Evolutionary conservation across 257 asterid genomes (phyloP).

Genomic region (Cinchona pubescens): DNA sequence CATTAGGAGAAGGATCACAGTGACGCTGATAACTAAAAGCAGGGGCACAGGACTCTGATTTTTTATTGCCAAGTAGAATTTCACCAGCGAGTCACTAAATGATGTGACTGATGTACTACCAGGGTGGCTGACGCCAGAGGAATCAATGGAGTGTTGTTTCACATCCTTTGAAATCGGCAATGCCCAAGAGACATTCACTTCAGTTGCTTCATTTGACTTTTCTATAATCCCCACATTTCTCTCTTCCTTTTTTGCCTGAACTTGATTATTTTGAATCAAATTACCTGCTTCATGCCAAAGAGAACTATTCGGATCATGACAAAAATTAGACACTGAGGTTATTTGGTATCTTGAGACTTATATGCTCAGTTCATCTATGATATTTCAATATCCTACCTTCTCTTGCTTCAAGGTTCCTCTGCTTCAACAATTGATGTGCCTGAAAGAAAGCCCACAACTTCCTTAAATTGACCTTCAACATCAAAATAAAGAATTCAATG

Average conservation of each 20-base stretch:
- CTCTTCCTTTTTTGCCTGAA: constrained; percentile 20
- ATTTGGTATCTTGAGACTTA: background rate
- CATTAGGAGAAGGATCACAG: constrained; percentile 71
- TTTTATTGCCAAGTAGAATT: constrained; percentile 46
- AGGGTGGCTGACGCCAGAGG: constrained; percentile 26
- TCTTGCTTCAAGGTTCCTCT: constrained; percentile 66
- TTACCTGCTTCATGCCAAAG: constrained; percentile 31
- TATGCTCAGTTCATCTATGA: background rate
- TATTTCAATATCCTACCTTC: constrained; percentile 47
- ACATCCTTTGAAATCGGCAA: constrained; percentile 30
- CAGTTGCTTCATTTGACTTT: constrained; percentile 30
- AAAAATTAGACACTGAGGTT: background rate
- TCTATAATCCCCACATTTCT: constrained; percentile 17
- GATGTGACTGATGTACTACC: constrained; percentile 36
- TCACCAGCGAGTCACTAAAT: constrained; percentile 36
- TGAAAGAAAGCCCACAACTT: constrained; percentile 40
- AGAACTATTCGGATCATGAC: background rate
- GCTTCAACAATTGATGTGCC: constrained; percentile 81
- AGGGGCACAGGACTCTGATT: constrained; percentile 51
- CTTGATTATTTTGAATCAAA: constrained; percentile 41
- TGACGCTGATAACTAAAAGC: constrained; percentile 52
- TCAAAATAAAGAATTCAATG: constrained; percentile 11
- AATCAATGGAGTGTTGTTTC: constrained; percentile 35
- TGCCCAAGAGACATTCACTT: constrained; percentile 25
- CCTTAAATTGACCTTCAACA: constrained; percentile 8